Evolutionary conservation across 768 basidiomycete genomes (phyloP), one percentile per base, ranked within the genome.

Genomic region (Phylloporus sp.): DNA sequence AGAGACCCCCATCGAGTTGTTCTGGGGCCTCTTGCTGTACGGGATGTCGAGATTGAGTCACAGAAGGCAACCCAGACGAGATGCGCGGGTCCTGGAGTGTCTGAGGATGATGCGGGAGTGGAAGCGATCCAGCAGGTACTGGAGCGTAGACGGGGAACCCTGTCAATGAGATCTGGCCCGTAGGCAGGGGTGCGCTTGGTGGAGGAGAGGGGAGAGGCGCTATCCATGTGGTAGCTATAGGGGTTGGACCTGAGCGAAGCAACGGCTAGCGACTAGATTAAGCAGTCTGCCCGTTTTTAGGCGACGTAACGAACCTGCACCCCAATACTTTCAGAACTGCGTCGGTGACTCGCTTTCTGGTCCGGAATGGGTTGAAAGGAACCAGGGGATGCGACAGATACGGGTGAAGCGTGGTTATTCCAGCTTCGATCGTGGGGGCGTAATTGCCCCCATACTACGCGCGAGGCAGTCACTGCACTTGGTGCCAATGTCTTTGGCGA

Each of bases 151-250:
- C 43, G 5, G 53, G 46, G 26, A 61, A 48, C 17, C 43, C 38
- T 3, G 38, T 41, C 1, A 49, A 52, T 6, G 45, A 41, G 15
- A 43, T 40, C 32, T 52, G 62, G 9, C 43, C 32, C 17, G n/a
- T 27, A 13, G 27, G 13, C 4, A 48, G 17, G n/a, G 50, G 20
- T 29, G 43, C 49, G 31, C 46, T 58, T 13, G 43, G 50, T 4
- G 56, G 54, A 15, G 62, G 56, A 41, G 62, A 56, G 37, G 62
- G 56, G 21, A 59, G 52, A 24, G 52, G 48, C 6, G 54, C 36
- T 26, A 33, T 14, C 52, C 48, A 59, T 32, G 56, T 56, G 5
- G 53, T 56, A 3, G 56, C 37, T 18, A 46, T 34, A n/a, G 49
- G 40, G 24, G 46, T 34, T 20, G 50, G 23, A 38, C 38, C 42